These are phyloP conservation scores for Arxiozyma heterogenica DNA, from an alignment of 1,139 yeast species.

Conservation along the genomic window DNA sequence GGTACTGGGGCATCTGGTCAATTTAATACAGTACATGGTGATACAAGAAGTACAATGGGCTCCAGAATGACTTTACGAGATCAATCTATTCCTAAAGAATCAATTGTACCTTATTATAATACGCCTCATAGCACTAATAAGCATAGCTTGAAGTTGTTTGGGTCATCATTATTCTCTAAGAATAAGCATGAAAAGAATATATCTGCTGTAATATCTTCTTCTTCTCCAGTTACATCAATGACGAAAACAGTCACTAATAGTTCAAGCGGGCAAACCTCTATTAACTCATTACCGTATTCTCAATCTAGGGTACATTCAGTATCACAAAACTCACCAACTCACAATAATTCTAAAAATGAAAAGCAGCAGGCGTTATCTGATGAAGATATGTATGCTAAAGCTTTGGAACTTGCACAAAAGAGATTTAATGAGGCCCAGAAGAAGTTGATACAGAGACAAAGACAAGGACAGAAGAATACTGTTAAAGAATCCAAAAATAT, in stretches of 20 bases:
- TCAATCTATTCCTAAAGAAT: constrained; percentile 1
- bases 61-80: constrained; percentile 19
- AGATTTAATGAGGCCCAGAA: constrained; percentile 8
- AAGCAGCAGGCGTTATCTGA: constrained; percentile 16
- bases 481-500: neutral
- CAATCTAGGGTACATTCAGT: neutral
- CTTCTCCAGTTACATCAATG: neutral
- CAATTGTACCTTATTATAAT: neutral
- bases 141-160: neutral
- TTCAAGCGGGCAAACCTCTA: neutral
- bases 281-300: neutral
- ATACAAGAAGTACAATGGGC: constrained; percentile 16
- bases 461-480: neutral
- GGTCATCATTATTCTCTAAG: neutral
- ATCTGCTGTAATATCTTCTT: neutral
- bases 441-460: neutral
- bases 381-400: constrained; percentile 31
- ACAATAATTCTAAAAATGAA: neutral
- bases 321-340: constrained; percentile 5
- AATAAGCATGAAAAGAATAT: neutral
- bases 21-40: neutral
- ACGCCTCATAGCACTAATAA: neutral
- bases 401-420: constrained; percentile 29
- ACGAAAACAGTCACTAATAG: neutral
- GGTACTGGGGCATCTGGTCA: neutral